Percentiles rank a stretch among this genome's conserved stretches.
Conservation (phyloP, 345 rosid genomes). For the Populus tremula region DNA sequence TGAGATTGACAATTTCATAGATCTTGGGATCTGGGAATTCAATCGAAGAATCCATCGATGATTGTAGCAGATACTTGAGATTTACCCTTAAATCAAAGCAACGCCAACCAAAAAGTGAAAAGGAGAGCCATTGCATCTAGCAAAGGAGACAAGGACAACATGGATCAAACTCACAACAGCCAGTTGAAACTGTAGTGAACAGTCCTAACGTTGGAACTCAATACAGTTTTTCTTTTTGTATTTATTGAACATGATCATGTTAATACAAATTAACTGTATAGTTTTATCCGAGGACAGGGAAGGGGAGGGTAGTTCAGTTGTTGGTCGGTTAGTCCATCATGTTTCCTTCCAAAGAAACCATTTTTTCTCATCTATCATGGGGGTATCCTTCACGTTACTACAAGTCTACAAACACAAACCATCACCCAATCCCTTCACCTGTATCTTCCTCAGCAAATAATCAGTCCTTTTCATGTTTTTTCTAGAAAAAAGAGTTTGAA, state of each 20-base stretch:
- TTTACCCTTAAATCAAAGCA: neutral
- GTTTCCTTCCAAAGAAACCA: neutral
- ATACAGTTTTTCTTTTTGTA: neutral
- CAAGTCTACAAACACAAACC: neutral
- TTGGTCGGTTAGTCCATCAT: neutral
- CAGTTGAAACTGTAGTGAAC: neutral
- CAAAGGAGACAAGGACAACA: neutral
- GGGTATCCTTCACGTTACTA: conserved; percentile 2
- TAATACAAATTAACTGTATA: neutral
- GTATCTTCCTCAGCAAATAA: neutral
- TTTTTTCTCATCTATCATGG: neutral
- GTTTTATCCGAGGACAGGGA: neutral
- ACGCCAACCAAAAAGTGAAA: neutral
- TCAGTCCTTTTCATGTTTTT: neutral
- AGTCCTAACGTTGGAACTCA: neutral
- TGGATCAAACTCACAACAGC: neutral
- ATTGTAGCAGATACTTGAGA: neutral
- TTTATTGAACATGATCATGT: neutral
- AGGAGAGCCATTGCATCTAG: neutral
- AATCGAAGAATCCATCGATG: too few species aligned
- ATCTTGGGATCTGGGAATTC: too few species aligned
- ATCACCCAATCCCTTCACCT: neutral
- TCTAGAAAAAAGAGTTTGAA: too few species aligned
- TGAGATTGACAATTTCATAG: too few species aligned
- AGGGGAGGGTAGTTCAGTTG: neutral